Base-by-base conservation (phyloP, 2,329 filamentous ascomycete species). In the Diaporthe citriasiana region DNA sequence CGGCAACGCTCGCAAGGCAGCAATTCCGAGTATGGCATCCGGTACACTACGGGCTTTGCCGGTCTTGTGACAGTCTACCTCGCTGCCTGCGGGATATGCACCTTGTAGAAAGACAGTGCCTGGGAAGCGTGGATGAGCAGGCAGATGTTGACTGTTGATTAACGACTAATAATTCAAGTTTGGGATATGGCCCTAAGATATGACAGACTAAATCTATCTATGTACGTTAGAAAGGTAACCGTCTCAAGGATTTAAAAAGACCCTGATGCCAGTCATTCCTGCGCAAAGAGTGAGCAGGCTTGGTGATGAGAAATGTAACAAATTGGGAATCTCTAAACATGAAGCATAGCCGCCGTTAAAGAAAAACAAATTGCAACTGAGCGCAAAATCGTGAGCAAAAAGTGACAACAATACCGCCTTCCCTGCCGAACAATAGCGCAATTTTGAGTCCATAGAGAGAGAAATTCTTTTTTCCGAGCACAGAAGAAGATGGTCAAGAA, bases 241-340 rank as follows among this genome's bases (percentile, higher is more conserved):
- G 56, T 45, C 7, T 50, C 33, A 42, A 42, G 56, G 25, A 45
- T 19, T 22, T 22, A 33, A 30, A 10, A 45, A n/a, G 9, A 10
- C 19, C 40, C 27, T 63, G 40, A n/a, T 65, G 40, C 45, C 13
- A 53, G 63, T 27, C 19, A 40, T 53, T 25, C 27, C 63, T 51
- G 45, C 63, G 27, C 66, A 57, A 40, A 45, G 51, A 70, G 59
- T 53, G 40, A 35, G 35, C 50, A 57, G 19, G 25, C 2, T 27
- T 35, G n/a, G 19, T 68, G 63, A 35, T 47, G 56, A 25, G 6
- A 56, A 17, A 40, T 1, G 51, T 25, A 50, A 40, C n/a, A 55
- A 57, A 70, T 63, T 73, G 72, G 72, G 72, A 73, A 70, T 70
- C 65, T 73, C 38, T 70, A 63, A 59, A 53, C 25, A 38, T 70